phyloP scores from a whole-genome alignment of 2,329 filamentous ascomycete genomes.

The Fusarium temperatum region DNA sequence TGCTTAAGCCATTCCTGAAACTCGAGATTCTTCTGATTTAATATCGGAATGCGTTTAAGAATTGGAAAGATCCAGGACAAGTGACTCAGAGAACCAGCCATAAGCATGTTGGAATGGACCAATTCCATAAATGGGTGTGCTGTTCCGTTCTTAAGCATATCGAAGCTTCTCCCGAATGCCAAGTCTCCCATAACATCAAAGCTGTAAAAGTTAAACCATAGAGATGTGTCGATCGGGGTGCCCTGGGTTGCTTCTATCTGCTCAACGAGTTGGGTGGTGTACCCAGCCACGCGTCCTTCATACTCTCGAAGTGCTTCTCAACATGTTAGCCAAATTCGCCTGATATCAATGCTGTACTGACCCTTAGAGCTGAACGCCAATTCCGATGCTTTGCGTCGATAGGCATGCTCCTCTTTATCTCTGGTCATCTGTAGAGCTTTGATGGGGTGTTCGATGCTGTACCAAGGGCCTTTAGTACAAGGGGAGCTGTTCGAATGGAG shows the following conservation, averaged over 20 bases:
- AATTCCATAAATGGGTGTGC: not conserved
- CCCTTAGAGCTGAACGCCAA: not conserved
- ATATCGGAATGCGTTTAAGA: not conserved
- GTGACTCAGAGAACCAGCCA: not conserved
- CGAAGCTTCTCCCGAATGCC: not conserved
- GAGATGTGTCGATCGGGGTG: not conserved
- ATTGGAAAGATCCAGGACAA: not conserved
- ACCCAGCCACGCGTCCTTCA: not conserved
- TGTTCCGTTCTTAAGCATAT: not conserved
- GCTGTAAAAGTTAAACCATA: not conserved
- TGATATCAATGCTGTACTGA: rapidly evolving
- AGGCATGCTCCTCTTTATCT: not conserved
- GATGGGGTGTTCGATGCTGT: not conserved
- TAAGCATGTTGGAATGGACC: not conserved
- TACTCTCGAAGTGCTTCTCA: not conserved
- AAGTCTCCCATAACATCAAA: not conserved
- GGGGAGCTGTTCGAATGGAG: not conserved
- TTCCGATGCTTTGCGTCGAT: not conserved
- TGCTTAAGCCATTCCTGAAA: not conserved
- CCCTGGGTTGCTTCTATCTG: not conserved
- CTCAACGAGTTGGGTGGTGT: not conserved
- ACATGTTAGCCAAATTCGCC: not conserved
- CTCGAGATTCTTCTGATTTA: not conserved
- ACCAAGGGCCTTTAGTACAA: not conserved
- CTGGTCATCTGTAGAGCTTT: not conserved